phyloP scores from a whole-genome alignment of 371 early-diverging fungal genomes.

The Lichtheimia hyalospora region DNA sequence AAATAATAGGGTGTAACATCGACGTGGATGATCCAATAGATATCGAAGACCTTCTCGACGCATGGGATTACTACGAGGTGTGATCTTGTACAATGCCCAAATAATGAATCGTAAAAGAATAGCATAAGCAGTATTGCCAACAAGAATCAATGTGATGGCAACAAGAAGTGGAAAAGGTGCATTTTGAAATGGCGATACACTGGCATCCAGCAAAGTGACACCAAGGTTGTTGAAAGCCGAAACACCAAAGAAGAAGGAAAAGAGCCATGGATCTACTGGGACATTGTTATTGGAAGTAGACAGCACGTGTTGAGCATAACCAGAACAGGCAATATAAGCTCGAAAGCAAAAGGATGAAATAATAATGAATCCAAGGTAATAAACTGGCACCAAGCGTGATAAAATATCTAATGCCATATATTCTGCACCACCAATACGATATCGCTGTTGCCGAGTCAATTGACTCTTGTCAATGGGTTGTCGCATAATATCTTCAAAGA shows the following conservation, averaged over 20 bases:
- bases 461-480: constrained; percentile 46
- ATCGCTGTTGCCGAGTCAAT: constrained; percentile 41
- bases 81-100: constrained; percentile 32
- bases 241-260: constrained; percentile 40
- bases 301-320: constrained; percentile 31
- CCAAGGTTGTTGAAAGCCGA: constrained; percentile 46
- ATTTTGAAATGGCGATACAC: constrained; percentile 45
- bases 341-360: constrained; percentile 31
- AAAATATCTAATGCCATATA: constrained; percentile 45
- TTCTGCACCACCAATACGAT: constrained; percentile 47
- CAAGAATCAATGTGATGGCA: constrained; percentile 31
- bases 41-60: constrained; percentile 40
- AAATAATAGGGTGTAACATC: constrained; percentile 47
- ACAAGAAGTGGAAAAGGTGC: constrained; percentile 38
- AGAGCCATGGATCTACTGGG: constrained; percentile 43
- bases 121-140: constrained; percentile 49
- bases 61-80: constrained; percentile 29
- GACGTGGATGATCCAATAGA: constrained; percentile 46
- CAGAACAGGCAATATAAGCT: constrained; percentile 30
- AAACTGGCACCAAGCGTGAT: constrained; percentile 31
- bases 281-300: constrained; percentile 30
- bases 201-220: constrained; percentile 36
- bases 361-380: constrained; percentile 32
- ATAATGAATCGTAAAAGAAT: constrained; percentile 42
- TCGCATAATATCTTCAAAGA: constrained; percentile 27